These are phyloP conservation scores for Discostella pseudostelligera DNA, from an alignment of 108 stramenopile species.

Conservation along the genomic window DNA sequence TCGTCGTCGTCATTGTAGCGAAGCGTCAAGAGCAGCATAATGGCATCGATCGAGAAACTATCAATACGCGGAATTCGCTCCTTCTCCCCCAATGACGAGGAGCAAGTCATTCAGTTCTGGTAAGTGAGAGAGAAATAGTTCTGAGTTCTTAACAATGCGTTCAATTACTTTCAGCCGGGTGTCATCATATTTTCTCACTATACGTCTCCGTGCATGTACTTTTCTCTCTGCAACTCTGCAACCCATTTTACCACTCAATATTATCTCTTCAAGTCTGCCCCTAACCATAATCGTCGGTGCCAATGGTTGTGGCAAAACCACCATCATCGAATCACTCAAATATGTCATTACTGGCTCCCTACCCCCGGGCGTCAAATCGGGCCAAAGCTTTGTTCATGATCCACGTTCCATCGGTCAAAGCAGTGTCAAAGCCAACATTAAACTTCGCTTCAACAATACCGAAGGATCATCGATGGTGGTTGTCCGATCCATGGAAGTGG, in stretches of 20 bases:
- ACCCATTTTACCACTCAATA: too few species aligned
- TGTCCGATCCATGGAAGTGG: conserved; percentile 88
- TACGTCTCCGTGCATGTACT: too few species aligned
- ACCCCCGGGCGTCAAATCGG: conserved; percentile 91
- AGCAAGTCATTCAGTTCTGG: conserved; percentile 95
- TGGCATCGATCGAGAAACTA: conserved; percentile 95
- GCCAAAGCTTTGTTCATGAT: conserved; percentile 94
- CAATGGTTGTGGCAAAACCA: conserved; percentile 94
- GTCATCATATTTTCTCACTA: too few species aligned
- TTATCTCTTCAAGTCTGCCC: conserved; percentile 56
- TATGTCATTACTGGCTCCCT: conserved; percentile 93
- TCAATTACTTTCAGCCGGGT: too few species aligned
- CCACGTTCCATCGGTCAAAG: conserved; percentile 68
- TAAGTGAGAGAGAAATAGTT: too few species aligned
- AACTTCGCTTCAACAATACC: conserved; percentile 85
- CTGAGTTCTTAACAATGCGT: too few species aligned
- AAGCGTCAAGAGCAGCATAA: too few species aligned
- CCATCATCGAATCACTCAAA: conserved; percentile 98
- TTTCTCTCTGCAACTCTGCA: too few species aligned
- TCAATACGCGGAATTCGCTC: conserved; percentile 95
- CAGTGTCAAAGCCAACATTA: conserved; percentile 81
- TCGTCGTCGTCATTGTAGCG: too few species aligned
- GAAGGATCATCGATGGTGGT: conserved; percentile 85
- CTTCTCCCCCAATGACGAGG: conserved; percentile 95
- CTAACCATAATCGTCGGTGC: conserved; percentile 98